Evolutionary conservation across 2,329 filamentous ascomycete genomes (phyloP).

Genomic region (Fusarium compactum): DNA sequence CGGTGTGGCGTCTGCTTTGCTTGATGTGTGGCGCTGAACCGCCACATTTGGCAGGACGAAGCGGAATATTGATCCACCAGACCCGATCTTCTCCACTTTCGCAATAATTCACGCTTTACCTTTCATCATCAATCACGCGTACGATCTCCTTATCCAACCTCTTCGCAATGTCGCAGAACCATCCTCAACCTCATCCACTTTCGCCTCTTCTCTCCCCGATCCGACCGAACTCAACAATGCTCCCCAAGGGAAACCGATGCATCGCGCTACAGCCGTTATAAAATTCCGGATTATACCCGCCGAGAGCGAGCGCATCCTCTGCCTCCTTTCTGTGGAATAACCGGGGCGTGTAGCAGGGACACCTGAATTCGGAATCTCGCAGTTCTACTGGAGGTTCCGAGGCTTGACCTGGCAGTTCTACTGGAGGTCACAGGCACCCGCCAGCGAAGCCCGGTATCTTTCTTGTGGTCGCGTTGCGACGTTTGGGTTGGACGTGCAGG

Average conservation of each 20-base stretch:
- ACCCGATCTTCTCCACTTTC: background rate
- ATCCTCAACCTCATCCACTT: background rate
- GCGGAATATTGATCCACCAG: background rate
- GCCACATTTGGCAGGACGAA: fast-evolving
- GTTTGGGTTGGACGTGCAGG: background rate
- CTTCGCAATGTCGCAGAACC: constrained; percentile 7
- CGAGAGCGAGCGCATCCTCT: constrained; percentile 1
- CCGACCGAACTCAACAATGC: background rate
- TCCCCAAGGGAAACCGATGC: background rate
- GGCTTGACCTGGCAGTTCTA: constrained; percentile 21
- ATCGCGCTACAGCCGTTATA: constrained; percentile 23
- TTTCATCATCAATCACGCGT: background rate
- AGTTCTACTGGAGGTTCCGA: constrained; percentile 26
- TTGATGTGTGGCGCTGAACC: no score
- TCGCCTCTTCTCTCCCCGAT: background rate
- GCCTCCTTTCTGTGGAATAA: constrained; percentile 12
- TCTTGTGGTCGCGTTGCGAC: background rate
- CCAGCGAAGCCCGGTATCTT: constrained; percentile 9
- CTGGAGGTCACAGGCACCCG: constrained; percentile 22
- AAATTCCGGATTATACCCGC: constrained; percentile 30
- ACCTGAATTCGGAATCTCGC: constrained; percentile 18
- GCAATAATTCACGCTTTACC: background rate
- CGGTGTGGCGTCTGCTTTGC: no score
- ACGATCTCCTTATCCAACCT: background rate
- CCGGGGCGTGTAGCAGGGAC: constrained; percentile 24